Percentiles rank a stretch among this genome's conserved stretches.
Evolutionary conservation across 177 flowering plant species (phyloP).

Genomic region (Vitis hybrid): DNA sequence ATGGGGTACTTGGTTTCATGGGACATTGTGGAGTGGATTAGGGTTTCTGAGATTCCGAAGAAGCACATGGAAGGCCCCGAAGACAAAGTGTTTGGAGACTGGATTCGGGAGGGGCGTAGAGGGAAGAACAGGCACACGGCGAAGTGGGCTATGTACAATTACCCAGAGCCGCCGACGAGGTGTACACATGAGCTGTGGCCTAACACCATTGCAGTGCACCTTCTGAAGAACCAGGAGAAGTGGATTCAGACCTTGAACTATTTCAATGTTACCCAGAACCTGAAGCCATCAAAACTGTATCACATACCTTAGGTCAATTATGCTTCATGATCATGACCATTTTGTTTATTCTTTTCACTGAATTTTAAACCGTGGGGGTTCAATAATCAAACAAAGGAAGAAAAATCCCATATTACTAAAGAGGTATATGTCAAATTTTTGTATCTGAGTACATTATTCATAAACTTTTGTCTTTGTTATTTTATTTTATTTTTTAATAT

Average conservation of each 20-base stretch:
- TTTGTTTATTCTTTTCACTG: conserved; percentile 8
- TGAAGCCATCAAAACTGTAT: conserved; percentile 72
- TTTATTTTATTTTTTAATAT: too few species aligned
- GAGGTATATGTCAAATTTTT: too few species aligned
- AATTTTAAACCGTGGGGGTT: too few species aligned
- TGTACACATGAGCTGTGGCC: conserved; percentile 80
- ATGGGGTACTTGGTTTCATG: conserved; percentile 88
- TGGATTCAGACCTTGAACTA: conserved; percentile 68
- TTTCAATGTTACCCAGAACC: conserved; percentile 59
- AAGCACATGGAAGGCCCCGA: conserved; percentile 69
- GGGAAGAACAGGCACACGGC: conserved; percentile 71
- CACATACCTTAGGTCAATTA: conserved; percentile 41
- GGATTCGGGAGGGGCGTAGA: conserved; percentile 57
- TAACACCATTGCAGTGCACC: conserved; percentile 70
- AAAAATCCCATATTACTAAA: too few species aligned
- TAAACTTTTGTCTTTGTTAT: too few species aligned
- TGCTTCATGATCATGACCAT: neutral
- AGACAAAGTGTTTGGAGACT: conserved; percentile 66
- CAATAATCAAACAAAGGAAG: too few species aligned
- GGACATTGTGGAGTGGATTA: conserved; percentile 83
- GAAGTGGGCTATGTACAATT: conserved; percentile 83
- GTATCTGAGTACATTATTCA: too few species aligned
- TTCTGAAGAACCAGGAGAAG: conserved; percentile 57
- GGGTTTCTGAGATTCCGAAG: conserved; percentile 50
- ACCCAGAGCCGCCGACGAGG: conserved; percentile 49